Base-by-base conservation (phyloP, 331 rosid genomes). In the Spiraea crenata region DNA sequence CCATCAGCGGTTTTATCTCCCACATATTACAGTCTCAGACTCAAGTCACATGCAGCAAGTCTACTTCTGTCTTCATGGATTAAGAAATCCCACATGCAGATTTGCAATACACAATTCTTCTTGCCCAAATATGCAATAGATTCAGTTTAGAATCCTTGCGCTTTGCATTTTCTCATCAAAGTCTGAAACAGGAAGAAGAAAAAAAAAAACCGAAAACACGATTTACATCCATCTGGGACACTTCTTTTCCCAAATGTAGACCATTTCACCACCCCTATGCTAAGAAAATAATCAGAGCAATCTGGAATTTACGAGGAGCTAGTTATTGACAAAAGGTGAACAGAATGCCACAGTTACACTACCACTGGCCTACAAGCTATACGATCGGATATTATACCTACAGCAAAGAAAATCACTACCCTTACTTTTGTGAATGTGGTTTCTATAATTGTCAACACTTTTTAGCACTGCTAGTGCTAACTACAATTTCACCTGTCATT, bases 21-120 rank as follows among this genome's bases (percentile, higher is more conserved):
- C 62, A 75, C 56, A 51, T 65, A 51, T 49, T 14, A 3, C 9
- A 75, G 82, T 57, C 70, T n/a, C n/a, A n/a, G n/a, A n/a, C n/a
- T n/a, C 14, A 52, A 19, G 63, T 80, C 92, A 82, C 92, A 85
- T 85, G 89, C 84, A 49, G 48, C 69, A 67, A 78, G 69, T 46
- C 72, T 64, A 38, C 70, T 52, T 40, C 31, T 52, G 57, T 52
- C 31, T 11, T n/a, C 49, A 20, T 34, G 40, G 31, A 25, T 6
- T 59, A 20, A 44, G 11, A 42, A 59, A 59, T 14, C 7, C 20
- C 59, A 57, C 37, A 54, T 20, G 59, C 1, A 54, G 20, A 54
- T 16, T n/a, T 54, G 37, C 9, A 51, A 25, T 25, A 25, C 31
- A 25, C 31, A 25, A 25, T 25, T 25, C 31, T 25, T 25, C 1